Base-by-base conservation (phyloP, 2,329 filamentous ascomycete species). In the Aspergillus puulaauensis region DNA sequence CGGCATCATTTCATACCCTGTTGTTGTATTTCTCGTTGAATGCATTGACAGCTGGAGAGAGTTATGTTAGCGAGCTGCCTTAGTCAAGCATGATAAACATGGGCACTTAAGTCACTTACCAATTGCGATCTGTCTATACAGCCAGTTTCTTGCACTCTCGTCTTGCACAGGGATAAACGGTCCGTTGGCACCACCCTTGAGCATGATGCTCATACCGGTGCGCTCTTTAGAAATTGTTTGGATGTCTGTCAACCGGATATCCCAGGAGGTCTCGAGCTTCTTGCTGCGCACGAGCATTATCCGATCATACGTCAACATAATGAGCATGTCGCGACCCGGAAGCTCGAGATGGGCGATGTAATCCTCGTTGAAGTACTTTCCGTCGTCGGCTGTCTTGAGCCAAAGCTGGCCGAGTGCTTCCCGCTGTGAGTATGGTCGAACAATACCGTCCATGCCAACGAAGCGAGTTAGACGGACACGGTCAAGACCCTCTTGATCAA, bases 381-480 rank as follows among this genome's bases (percentile, higher is more conserved):
- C 95, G 64, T 97, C 95, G 76, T 99, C 95, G 11, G 96, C 87
- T 58, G 96, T 96, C 82, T 99, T 99, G 63, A 99, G 87, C 96
- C 95, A 99, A 80, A 91, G 97, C 74, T 99, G 95, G 0, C 95
- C 95, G 3, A 99, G 86, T 0, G 95, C 93, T 80, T 99, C 95
- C 47, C 95, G 90, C 71, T 96, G 90, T 56, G 88, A 93, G 80
- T 96, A 99, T 0, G 95, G 93, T 3, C 93, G 89, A 35, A 99
- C 93, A 59, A 99, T 90, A 41, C 95, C 95, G 72, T 99, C 93
- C 43, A 88, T 86, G 15, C 91, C 90, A 60, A 99, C 91, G 78
- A 96, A 97, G 17, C 95, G 90, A 6, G 93, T 90, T 52, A 96
- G 84, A n/a, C 95, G 90, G 23, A 96, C 92, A 49, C 95, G 91